These are phyloP conservation scores for Neoascochyta sp. DNA, from an alignment of 2,329 filamentous ascomycete species.

Conservation along the genomic window DNA sequence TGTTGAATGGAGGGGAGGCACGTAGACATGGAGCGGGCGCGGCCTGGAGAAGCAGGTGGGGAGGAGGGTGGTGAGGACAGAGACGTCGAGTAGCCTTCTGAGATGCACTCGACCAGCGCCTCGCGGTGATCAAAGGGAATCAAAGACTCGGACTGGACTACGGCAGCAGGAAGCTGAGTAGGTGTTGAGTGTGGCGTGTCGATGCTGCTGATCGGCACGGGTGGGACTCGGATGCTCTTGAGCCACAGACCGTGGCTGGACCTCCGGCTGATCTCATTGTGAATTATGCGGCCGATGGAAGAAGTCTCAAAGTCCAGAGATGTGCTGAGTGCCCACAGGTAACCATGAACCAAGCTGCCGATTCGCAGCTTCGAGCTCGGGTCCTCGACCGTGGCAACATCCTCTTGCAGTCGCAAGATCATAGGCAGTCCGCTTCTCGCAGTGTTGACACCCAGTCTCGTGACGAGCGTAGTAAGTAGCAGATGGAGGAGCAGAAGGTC, in stretches of 20 bases:
- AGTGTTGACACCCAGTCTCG: slow-evolving; percentile 78
- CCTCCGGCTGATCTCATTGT: slow-evolving; percentile 71
- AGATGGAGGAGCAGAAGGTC: slow-evolving; percentile 76
- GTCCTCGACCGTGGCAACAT: slow-evolving; percentile 64
- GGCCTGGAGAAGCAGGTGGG: slow-evolving; percentile 65
- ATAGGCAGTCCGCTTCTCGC: slow-evolving; percentile 76
- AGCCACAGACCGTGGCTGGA: slow-evolving; percentile 76
- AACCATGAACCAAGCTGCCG: slow-evolving; percentile 82
- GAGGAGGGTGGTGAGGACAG: slow-evolving; percentile 64
- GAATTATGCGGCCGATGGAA: slow-evolving; percentile 65
- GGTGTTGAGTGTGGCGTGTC: slow-evolving; percentile 26
- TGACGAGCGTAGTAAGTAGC: slow-evolving; percentile 69
- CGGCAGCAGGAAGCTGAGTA: slow-evolving; percentile 19
- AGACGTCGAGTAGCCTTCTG: slow-evolving; percentile 63
- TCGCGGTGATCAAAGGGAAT: slow-evolving; percentile 72
- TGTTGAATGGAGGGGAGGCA: slow-evolving; percentile 45
- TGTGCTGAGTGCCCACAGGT: slow-evolving; percentile 76
- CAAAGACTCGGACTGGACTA: slow-evolving; percentile 43
- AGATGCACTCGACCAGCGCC: slow-evolving; percentile 70
- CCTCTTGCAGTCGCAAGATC: slow-evolving; percentile 83
- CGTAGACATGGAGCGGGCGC: slow-evolving; percentile 57
- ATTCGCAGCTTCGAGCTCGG: slow-evolving; percentile 72
- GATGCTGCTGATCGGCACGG: slow-evolving; percentile 61
- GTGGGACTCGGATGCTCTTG: slow-evolving; percentile 67
- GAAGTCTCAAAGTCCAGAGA: slow-evolving; percentile 73